A percentile compares a stretch with the other conserved stretches of the same genome.
These are phyloP conservation scores for Magnusiomyces sp. DNA, from an alignment of 1,139 yeast genomes.

Conservation along the genomic window DNA sequence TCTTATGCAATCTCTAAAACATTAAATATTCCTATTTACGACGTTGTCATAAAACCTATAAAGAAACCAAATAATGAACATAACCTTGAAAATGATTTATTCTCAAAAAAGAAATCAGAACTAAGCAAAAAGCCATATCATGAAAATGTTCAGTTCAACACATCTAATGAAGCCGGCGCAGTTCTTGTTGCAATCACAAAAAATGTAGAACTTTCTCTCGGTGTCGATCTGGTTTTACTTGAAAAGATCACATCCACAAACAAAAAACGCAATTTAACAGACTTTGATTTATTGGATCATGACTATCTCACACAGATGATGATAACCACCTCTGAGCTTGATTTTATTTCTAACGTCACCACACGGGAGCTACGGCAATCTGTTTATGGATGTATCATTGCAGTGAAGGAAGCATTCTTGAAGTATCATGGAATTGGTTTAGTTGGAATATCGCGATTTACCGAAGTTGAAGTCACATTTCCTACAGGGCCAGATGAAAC, in stretches of 20 bases:
- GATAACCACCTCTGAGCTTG: background rate
- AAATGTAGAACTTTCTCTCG: background rate
- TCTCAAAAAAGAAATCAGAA: background rate
- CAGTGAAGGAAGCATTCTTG: conserved; percentile 10
- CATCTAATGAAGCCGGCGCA: conserved; percentile 3
- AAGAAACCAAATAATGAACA: too few relatives aligned
- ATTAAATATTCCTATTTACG: too few relatives aligned
- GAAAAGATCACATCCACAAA: background rate
- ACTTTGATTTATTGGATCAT: background rate
- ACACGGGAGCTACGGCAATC: background rate
- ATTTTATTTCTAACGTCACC: background rate
- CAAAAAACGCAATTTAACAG: background rate
- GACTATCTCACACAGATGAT: background rate
- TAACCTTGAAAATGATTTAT: too few relatives aligned
- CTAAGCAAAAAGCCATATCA: background rate
- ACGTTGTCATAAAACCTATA: too few relatives aligned
- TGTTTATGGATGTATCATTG: conserved; percentile 4
- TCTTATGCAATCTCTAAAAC: too few relatives aligned
- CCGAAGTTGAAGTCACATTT: background rate
- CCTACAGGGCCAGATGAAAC: too few relatives aligned
- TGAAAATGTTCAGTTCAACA: background rate
- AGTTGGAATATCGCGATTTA: background rate
- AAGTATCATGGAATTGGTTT: conserved; percentile 4
- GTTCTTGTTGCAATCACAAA: background rate
- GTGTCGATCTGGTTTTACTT: background rate